Conservation (phyloP, 257 asterid genomes). For the Ballota nigra region DNA sequence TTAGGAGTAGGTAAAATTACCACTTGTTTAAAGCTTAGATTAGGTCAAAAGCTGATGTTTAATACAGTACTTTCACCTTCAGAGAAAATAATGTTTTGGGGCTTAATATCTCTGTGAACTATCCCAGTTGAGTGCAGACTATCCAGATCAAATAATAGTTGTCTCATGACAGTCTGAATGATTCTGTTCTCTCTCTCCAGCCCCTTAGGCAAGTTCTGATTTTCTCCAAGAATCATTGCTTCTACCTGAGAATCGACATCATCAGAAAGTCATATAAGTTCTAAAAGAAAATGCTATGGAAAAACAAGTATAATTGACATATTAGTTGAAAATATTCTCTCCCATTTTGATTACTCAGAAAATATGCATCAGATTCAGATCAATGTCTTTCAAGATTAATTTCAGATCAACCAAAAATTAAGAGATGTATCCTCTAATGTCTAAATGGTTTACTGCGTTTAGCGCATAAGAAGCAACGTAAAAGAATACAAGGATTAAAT, state of each 20-base stretch:
- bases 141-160: constrained; percentile 83
- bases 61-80: constrained; percentile 53
- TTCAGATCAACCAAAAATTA: background rate
- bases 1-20: constrained; percentile 5
- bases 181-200: constrained; percentile 84
- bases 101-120: constrained; percentile 94
- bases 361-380: too few species aligned
- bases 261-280: constrained; percentile 11
- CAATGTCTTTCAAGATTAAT: background rate
- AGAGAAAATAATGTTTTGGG: constrained; percentile 88
- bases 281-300: background rate
- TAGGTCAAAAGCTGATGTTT: background rate
- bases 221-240: constrained; percentile 72
- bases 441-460: background rate
- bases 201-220: constrained; percentile 69
- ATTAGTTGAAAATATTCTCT: too few species aligned
- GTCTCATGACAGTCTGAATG: constrained; percentile 87
- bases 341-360: too few species aligned
- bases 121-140: constrained; percentile 94
- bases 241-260: constrained; percentile 58
- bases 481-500: background rate
- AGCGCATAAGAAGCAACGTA: background rate
- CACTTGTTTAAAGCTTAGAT: background rate
- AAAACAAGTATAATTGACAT: too few species aligned
- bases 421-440: background rate